Conservation (phyloP, 257 asterid genomes). For the Salvia rosmarinus region DNA sequence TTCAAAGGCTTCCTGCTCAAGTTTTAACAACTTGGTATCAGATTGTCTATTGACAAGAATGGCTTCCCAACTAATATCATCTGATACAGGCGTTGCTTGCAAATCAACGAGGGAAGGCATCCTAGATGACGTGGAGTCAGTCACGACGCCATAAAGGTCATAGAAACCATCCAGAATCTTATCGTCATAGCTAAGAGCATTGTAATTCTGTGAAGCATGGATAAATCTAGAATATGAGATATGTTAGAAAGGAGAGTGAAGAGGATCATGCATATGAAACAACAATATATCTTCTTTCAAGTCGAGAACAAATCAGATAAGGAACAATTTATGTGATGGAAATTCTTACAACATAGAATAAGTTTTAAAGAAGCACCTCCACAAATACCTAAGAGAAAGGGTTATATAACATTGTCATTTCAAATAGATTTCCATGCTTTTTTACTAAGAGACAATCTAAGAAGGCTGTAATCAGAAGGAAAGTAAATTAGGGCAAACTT, state of each 20-base stretch:
- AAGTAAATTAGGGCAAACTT: neutral
- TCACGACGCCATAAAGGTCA: conserved; percentile 76
- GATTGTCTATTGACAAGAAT: conserved; percentile 76
- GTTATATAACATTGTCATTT: neutral
- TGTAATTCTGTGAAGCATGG: conserved; percentile 92
- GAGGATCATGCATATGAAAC: conserved; percentile 30
- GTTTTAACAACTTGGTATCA: conserved; percentile 77
- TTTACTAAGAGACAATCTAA: neutral
- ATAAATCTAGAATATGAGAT: conserved; percentile 80
- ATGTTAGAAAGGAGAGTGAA: conserved; percentile 54
- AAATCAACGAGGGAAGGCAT: conserved; percentile 95
- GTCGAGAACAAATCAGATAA: conserved; percentile 28
- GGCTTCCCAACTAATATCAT: conserved; percentile 84
- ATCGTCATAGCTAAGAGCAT: conserved; percentile 94
- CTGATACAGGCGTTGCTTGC: conserved; percentile 77
- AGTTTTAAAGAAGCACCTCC: conserved; percentile 12
- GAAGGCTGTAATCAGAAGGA: conserved; percentile 18
- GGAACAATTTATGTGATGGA: conserved; percentile 20
- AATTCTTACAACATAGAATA: neutral
- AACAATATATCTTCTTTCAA: conserved; percentile 18
- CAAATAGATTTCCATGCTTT: conserved; percentile 1
- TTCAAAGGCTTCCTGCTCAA: conserved; percentile 77
- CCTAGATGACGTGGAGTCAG: conserved; percentile 67
- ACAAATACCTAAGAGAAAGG: conserved; percentile 1
- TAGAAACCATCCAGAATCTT: conserved; percentile 95